A percentile compares a stretch with the other conserved stretches of the same genome.
These are phyloP conservation scores for Papiliotrema laurentii DNA, from an alignment of 1,284 basidiomycete genomes.

Conservation along the genomic window DNA sequence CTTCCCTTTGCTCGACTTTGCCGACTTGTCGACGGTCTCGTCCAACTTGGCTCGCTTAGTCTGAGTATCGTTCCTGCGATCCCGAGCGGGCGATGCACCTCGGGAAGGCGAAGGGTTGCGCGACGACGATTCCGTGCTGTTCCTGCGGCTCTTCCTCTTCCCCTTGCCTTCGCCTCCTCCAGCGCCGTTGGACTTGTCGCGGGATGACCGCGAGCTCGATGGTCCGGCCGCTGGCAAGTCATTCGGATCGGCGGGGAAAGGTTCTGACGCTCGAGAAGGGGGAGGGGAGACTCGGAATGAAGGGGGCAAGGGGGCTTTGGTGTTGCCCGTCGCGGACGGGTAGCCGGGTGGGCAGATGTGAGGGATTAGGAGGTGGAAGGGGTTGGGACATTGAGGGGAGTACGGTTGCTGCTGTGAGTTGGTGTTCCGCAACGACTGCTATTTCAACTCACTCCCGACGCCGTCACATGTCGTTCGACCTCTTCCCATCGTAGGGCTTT, in stretches of 20 bases:
- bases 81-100: not conserved
- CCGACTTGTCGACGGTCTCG: too few species aligned
- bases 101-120: not conserved
- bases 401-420: conserved; percentile 18
- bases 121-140: conserved; percentile 7
- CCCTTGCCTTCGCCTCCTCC: conserved; percentile 11
- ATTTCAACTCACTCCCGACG: conserved; percentile 21
- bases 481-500: conserved; percentile 44
- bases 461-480: conserved; percentile 34
- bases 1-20: not conserved
- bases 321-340: conserved; percentile 25
- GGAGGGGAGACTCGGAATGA: conserved; percentile 14
- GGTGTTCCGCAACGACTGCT: not conserved
- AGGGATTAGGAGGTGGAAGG: conserved; percentile 39
- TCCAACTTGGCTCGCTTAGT: not conserved
- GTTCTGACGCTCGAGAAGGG: conserved; percentile 24
- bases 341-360: conserved; percentile 29
- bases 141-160: conserved; percentile 23
- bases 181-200: not conserved
- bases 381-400: conserved; percentile 27
- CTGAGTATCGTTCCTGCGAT: conserved; percentile 4
- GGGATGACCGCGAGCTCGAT: conserved; percentile 8
- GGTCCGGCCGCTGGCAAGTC: conserved; percentile 14
- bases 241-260: conserved; percentile 23
- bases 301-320: conserved; percentile 18